Base-by-base conservation (phyloP, 2,329 filamentous ascomycete genomes). In the Paecilomyces sp. region DNA sequence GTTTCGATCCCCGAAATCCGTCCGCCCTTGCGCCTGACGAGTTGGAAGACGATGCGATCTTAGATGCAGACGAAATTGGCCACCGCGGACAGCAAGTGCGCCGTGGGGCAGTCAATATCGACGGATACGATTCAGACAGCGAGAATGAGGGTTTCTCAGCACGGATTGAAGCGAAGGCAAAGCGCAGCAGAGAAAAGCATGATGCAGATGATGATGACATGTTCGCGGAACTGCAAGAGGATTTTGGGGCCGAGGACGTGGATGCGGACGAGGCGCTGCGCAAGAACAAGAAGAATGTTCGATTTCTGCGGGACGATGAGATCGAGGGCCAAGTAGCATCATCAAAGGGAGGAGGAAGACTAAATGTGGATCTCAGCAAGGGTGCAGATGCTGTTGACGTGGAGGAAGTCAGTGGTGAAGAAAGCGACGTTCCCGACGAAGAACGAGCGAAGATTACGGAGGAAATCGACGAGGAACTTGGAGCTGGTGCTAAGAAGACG, bases 1-100 rank as follows among this genome's bases (percentile, higher is more conserved):
- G 90, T 70, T 99, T 99, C 76, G 94, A 99, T 74, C 81, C 94
- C 57, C 91, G 94, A 65, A 97, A 99, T 72, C 94, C 94, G 2
- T 96, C 92, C 15, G 92, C 90, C 0, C 85, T 99, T 3, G 93
- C 91, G 1, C 87, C 92, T 1, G 91, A 95, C 71, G 89, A 86
- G 1, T 83, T 84, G 1, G 88, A 90, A 63, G 86, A 90, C 53
- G 89, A 89, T 64, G 85, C 86, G 0, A 84, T 93, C 30, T 84
- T 99, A 8, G 91, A 96, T 56, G 91, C 92, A 24, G 94, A 97
- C 71, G 92, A 97, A 47, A 97, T 97, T 64, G 92, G 92, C 15
- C 83, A 83, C 57, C 82, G 85, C 18, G 85, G 85, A 1, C 83
- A 85, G 33, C 84, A 86, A 50, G 90, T 91, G 0, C 96, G 96